phyloP scores from a whole-genome alignment of 371 early-diverging fungal species.

The Dinochytrium kinnereticum region DNA sequence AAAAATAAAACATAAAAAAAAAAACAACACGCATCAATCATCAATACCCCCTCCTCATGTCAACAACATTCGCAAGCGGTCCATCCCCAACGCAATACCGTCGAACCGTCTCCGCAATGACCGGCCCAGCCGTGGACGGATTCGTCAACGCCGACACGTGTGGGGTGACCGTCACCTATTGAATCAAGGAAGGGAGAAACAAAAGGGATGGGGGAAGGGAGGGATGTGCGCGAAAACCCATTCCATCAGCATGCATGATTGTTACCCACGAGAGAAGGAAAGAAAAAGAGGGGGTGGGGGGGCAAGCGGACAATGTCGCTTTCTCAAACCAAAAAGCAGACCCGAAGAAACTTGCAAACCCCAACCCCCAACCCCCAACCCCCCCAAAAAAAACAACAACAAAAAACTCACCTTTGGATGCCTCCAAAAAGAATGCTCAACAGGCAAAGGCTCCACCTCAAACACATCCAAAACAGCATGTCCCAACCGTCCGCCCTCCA shows the following conservation, averaged over 20 bases:
- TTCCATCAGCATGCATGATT: no score
- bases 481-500: slow-evolving; percentile 4
- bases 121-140: neutral
- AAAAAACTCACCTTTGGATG: slow-evolving; percentile 16
- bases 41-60: neutral
- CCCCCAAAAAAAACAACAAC: neutral
- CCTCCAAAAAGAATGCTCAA: slow-evolving; percentile 6
- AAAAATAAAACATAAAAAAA: no score
- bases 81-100: neutral
- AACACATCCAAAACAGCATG: slow-evolving; percentile 26
- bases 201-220: neutral
- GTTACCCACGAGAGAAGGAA: neutral
- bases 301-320: no score
- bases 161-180: neutral
- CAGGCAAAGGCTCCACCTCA: slow-evolving; percentile 18
- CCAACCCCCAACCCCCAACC: no score
- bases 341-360: neutral
- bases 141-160: slow-evolving; percentile 12
- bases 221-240: no score
- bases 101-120: slow-evolving; percentile 5
- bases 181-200: neutral
- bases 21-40: no score
- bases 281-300: neutral
- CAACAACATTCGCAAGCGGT: neutral
- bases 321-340: no score